Conservation (phyloP, 1,139 yeast genomes). For the Pichia sorboxylosa region DNA sequence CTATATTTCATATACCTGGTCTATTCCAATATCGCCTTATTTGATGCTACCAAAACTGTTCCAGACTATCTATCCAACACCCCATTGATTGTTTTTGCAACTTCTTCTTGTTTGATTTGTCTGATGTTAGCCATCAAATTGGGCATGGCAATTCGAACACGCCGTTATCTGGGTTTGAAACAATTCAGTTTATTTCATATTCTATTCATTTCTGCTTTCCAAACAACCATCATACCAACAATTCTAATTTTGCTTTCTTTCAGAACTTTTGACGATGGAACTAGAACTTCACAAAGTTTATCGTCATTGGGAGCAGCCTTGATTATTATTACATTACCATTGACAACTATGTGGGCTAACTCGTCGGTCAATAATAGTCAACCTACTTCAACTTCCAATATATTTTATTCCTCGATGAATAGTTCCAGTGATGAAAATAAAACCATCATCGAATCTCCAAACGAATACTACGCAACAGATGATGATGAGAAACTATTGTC, state of each 20-base stretch:
- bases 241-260: conserved; percentile 29
- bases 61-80: conserved; percentile 29
- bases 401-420: conserved; percentile 5
- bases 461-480: conserved; percentile 3
- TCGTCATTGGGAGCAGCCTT: conserved; percentile 22
- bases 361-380: conserved; percentile 17
- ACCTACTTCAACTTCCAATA: conserved; percentile 17
- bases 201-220: conserved; percentile 68
- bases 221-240: conserved; percentile 72
- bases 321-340: conserved; percentile 56
- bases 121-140: conserved; percentile 51
- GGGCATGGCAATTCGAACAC: conserved; percentile 51
- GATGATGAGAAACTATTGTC: neutral
- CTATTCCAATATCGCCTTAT: conserved; percentile 26
- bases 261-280: conserved; percentile 9
- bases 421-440: conserved; percentile 10
- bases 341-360: conserved; percentile 79
- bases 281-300: conserved; percentile 14
- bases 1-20: conserved; percentile 40
- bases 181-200: conserved; percentile 79
- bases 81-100: conserved; percentile 54
- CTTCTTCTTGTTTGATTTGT: conserved; percentile 54
- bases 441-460: conserved; percentile 9
- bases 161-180: conserved; percentile 64
- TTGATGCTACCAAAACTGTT: conserved; percentile 18